These are phyloP conservation scores for Grosmannia clavigera DNA, from an alignment of 2,329 filamentous ascomycete species.

Conservation along the genomic window DNA sequence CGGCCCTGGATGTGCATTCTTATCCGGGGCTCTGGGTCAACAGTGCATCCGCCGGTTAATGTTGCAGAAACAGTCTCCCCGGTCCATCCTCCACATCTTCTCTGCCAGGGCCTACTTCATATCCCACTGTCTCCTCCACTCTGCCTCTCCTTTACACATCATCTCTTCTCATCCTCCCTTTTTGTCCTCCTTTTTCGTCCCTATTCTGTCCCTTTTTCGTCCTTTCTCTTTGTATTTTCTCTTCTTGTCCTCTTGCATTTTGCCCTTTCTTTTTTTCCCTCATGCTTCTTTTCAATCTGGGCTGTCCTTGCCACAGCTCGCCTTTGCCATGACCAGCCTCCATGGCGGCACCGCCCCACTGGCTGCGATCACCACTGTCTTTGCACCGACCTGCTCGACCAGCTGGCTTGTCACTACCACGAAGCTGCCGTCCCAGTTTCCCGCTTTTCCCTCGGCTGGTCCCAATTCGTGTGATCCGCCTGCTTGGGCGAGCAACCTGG, in stretches of 20 bases:
- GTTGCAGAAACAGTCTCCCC: no score
- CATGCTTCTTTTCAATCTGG: not conserved
- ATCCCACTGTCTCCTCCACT: not conserved
- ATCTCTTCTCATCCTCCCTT: not conserved
- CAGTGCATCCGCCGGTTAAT: no score
- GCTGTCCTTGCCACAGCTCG: not conserved
- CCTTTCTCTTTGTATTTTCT: not conserved
- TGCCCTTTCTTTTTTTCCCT: not conserved
- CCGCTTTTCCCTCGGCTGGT: constrained; percentile 18
- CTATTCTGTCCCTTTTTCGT: not conserved
- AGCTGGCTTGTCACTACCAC: constrained; percentile 28
- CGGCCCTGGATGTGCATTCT: no score
- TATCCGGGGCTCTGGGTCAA: no score
- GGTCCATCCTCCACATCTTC: no score
- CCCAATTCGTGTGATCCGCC: constrained; percentile 20
- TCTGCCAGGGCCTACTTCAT: no score
- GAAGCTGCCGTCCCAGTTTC: constrained; percentile 26
- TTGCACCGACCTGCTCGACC: constrained; percentile 25
- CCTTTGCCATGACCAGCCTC: constrained; percentile 10
- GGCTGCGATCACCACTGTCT: constrained; percentile 27
- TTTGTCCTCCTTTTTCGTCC: not conserved
- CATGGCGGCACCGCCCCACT: constrained; percentile 20
- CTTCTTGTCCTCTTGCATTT: not conserved
- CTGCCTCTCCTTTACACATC: not conserved
- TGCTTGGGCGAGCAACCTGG: constrained; percentile 22